Conservation (phyloP, 495 filamentous ascomycete genomes). For the Hypoxylon fragiforme region DNA sequence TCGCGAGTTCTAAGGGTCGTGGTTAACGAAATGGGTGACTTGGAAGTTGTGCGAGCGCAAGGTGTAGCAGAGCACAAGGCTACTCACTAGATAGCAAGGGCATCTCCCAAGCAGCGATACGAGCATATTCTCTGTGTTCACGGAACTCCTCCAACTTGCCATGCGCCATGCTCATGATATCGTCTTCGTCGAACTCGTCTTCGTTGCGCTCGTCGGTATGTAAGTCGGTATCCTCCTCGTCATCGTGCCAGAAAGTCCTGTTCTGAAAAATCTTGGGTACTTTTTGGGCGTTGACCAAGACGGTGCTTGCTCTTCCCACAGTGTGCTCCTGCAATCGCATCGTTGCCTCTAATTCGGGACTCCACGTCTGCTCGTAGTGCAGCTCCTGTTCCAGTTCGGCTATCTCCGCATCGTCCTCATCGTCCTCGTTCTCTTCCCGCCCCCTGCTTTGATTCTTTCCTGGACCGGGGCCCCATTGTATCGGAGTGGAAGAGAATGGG, state of each 20-base stretch:
- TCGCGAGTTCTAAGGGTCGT: conserved; percentile 67
- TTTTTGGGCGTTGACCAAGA: conserved; percentile 4
- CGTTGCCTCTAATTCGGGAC: too few species aligned
- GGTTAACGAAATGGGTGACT: conserved; percentile 30
- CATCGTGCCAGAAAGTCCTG: conserved; percentile 45
- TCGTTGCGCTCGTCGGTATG: conserved; percentile 45
- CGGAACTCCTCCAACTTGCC: conserved; percentile 86
- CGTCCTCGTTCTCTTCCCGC: conserved; percentile 10
- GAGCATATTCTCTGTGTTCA: conserved; percentile 84
- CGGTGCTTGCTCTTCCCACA: background rate
- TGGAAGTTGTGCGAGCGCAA: background rate
- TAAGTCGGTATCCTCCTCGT: conserved; percentile 47
- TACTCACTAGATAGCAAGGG: conserved; percentile 80
- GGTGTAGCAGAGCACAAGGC: background rate
- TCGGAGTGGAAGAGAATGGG: conserved; percentile 45
- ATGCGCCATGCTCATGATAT: conserved; percentile 79
- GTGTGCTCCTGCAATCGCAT: conserved; percentile 9
- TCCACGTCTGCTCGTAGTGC: too few species aligned
- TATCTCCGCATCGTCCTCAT: conserved; percentile 15
- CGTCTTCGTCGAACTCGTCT: conserved; percentile 64
- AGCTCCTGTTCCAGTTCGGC: conserved; percentile 10
- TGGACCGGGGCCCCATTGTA: conserved; percentile 25
- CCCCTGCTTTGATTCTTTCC: conserved; percentile 23
- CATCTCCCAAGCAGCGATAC: conserved; percentile 95
- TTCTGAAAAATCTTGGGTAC: background rate